Base-by-base conservation (phyloP, 805 yeast species). In the Pichia cabralensis region DNA sequence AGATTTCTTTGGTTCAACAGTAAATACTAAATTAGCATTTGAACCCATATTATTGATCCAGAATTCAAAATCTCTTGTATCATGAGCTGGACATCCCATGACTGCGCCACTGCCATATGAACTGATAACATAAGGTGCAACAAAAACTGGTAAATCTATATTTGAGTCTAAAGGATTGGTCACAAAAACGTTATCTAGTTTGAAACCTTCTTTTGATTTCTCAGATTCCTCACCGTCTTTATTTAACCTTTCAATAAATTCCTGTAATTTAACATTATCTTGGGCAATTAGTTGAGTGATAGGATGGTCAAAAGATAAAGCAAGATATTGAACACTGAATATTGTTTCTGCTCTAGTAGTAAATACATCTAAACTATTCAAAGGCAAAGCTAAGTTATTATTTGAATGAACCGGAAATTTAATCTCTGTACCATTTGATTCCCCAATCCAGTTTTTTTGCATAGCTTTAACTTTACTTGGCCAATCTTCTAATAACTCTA, bases 21-120 rank as follows among this genome's bases (percentile, higher is more conserved):
- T 67, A 19, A 56, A 58, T 4, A 60, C 43, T 0, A 69, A 53
- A 3, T 46, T 46, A 1, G 66, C 61, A 3, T 49, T 36, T 1
- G 52, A 49, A 0, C 80, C 79, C 48, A 63, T 65, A 50, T 82
- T 82, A 28, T 60, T 49, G 3, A 52, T 46, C 96, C 96, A 89
- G 51, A 92, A 89, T 7, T 67, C 82, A 46, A 52, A 73, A 50
- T 92, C 98, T 41, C 97, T 68, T 29, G 64, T 62, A 55, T 92
- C 97, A 55, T 88, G 96, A 0, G 81, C 95, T 2, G 98, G 98
- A 48, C 94, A 84, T 2, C 98, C 98, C 97, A 92, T 89, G 1
- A 89, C 97, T 1, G 95, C 95, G 26, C 96, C 95, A 37, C 74
- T 74, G 1, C 96, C 96, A 51, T 89, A 89, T 4, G 70, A 61